Conservation (phyloP, 345 rosid genomes). For the Hibiscus mutabilis region DNA sequence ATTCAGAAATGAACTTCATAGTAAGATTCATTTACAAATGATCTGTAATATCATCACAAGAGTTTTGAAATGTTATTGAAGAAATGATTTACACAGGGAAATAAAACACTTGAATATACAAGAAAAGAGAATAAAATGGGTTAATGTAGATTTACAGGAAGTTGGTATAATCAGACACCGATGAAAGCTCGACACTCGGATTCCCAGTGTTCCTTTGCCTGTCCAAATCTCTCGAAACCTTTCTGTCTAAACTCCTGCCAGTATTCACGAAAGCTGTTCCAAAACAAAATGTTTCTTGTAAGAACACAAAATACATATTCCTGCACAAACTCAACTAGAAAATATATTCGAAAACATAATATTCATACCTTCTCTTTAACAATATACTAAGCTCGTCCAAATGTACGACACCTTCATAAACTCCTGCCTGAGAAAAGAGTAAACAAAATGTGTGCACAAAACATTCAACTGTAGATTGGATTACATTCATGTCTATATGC, state of each 20-base stretch:
- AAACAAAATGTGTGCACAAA: neutral
- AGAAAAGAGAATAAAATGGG: neutral
- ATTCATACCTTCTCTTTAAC: slow-evolving; percentile 53
- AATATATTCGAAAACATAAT: too few species aligned
- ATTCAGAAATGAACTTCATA: neutral
- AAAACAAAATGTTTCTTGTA: neutral
- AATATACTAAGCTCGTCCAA: slow-evolving; percentile 75
- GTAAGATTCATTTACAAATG: neutral
- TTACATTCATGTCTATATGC: too few species aligned
- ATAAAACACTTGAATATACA: neutral
- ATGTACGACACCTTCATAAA: slow-evolving; percentile 62
- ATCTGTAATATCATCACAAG: neutral
- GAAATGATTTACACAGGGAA: neutral
- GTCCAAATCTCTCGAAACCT: slow-evolving; percentile 72
- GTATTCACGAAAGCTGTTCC: slow-evolving; percentile 57
- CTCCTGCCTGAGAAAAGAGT: slow-evolving; percentile 34
- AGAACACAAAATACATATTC: neutral
- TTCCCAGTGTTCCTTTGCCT: slow-evolving; percentile 86
- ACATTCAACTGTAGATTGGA: neutral
- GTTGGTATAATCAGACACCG: slow-evolving; percentile 31
- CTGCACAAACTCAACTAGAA: too few species aligned
- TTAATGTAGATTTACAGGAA: neutral
- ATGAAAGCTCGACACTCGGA: slow-evolving; percentile 57
- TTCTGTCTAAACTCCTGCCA: slow-evolving; percentile 66
- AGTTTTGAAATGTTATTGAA: neutral